Evolutionary conservation across 2,329 filamentous ascomycete species (phyloP), one percentile per base, ranked within the genome.

Genomic region (Alternaria ethzedia): DNA sequence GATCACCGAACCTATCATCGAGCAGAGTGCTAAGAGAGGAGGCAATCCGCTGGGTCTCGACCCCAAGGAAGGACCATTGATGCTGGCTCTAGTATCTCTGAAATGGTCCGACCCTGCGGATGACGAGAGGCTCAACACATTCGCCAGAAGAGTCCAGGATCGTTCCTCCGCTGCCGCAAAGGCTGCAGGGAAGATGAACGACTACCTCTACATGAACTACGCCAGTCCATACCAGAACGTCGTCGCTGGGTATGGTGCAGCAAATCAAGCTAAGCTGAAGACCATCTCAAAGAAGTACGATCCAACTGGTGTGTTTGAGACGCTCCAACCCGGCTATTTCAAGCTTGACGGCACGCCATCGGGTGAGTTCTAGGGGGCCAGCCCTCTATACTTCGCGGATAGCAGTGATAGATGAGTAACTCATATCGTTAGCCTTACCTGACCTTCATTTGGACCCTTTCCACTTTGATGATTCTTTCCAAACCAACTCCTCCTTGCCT

Each of bases 121-220:
- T 28, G 75, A 78, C 32, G 62, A 58, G 1, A 54, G 63, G 2
- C 64, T 79, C 15, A 55, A 76, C 15, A 36, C 63, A 9, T 70
- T 70, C 13, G 59, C 66, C 17, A 59, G 62, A 7, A 64, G 57
- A 4, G 59, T 78, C 47, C 67, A 66, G 49, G 59, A 67, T 7
- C 62, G 68, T 3, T 50, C 52, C 4, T 50, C 52, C 2, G n/a
- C 61, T 4, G 61, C 58, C 20, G 58, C 43, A 6, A 61, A 63
- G 15, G 62, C 54, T 0, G 43, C 43, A 11, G 67, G 61, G 28
- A 66, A 65, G 25, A 26, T 56, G 5, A 43, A 41, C 23, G 43
- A 61, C 3, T 67, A 79, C 57, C 54, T 83, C 26, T 85, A 84
- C 70, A 81, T 84, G 79, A 85, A 85, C 66, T 84, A 85, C 63